Evolutionary conservation across 441 rosid genomes (phyloP).

Genomic region (Melastoma candidum): DNA sequence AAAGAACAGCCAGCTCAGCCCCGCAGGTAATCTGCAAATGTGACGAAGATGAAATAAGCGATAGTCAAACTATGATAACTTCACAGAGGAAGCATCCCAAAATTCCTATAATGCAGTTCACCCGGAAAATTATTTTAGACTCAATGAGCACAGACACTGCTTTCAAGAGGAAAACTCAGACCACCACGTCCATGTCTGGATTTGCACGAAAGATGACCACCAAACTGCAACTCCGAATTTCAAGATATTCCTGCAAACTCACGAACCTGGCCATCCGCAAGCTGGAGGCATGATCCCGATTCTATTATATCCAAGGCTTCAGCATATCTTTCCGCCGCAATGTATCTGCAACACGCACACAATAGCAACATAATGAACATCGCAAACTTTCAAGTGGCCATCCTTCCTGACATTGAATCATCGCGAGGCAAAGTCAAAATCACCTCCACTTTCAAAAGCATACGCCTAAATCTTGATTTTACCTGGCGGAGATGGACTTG

Average conservation of each 20-base stretch:
- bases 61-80: neutral
- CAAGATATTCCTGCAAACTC: neutral
- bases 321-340: slow-evolving; percentile 60
- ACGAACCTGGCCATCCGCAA: slow-evolving; percentile 65
- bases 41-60: neutral
- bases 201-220: no score
- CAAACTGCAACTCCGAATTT: no score
- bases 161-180: no score
- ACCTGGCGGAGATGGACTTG: slow-evolving; percentile 84
- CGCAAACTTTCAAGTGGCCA: no score
- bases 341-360: slow-evolving; percentile 37
- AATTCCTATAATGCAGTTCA: no score
- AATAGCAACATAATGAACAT: neutral
- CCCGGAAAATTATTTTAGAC: neutral
- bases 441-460: no score
- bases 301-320: slow-evolving; percentile 80
- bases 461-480: neutral
- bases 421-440: no score
- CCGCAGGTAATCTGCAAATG: slow-evolving; percentile 71
- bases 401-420: no score
- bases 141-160: neutral
- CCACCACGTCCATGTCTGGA: no score
- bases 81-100: neutral
- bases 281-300: slow-evolving; percentile 78
- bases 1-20: slow-evolving; percentile 70